A percentile compares a stretch with the other conserved stretches of the same genome.
phyloP scores from a whole-genome alignment of 1,284 basidiomycete species.

The Kalmanozyma brasiliensis region DNA sequence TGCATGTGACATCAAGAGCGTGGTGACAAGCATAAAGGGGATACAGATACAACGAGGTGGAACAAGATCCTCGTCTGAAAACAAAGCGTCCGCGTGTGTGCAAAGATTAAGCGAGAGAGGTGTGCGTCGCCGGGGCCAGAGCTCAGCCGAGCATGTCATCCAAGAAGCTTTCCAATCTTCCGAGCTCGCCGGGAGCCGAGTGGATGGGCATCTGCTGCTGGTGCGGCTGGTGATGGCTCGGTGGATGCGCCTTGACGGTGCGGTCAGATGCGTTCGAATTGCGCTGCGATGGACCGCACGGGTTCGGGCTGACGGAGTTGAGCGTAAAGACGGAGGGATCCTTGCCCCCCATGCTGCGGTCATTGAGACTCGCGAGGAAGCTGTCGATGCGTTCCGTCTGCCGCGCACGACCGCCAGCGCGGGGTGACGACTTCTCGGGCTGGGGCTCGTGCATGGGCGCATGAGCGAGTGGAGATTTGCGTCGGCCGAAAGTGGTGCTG shows the following conservation, averaged over 20 bases:
- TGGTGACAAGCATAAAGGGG: constrained; percentile 4
- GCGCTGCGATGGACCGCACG: background rate
- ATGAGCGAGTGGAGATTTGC: constrained; percentile 17
- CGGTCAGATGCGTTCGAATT: background rate
- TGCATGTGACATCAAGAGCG: background rate
- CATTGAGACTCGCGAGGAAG: constrained; percentile 44
- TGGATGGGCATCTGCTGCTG: constrained; percentile 7
- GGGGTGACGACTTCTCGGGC: too few relatives aligned
- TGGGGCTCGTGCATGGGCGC: background rate
- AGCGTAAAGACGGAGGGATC: constrained; percentile 33
- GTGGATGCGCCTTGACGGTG: background rate
- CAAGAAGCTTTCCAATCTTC: constrained; percentile 40
- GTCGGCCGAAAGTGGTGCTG: constrained; percentile 46
- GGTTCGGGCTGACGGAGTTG: constrained; percentile 1
- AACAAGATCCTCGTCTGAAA: background rate
- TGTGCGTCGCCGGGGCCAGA: background rate
- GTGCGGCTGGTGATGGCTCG: constrained; percentile 1
- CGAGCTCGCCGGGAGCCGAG: constrained; percentile 32
- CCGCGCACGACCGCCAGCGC: background rate
- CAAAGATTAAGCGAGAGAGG: too few relatives aligned
- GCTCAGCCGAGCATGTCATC: constrained; percentile 47
- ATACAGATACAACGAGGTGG: constrained; percentile 8
- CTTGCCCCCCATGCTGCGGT: constrained; percentile 18
- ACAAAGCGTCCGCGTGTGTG: too few relatives aligned
- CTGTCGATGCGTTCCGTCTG: constrained; percentile 43